Conservation (phyloP, 2,329 filamentous ascomycete genomes). For the Diaporthe eres region DNA sequence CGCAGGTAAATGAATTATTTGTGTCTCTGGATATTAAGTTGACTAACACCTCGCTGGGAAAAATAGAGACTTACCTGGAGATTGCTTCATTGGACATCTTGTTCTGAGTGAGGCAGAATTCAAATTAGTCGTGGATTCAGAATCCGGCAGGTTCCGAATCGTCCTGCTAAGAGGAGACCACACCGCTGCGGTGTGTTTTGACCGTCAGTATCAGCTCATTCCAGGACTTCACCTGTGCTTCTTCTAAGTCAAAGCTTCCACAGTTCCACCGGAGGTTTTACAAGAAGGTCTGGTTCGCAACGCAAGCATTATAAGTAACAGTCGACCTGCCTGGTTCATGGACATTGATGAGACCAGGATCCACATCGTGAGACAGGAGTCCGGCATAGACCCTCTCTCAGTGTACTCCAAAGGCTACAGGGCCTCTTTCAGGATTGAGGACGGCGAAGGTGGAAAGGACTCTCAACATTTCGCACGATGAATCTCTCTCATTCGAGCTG, state of each 20-base stretch:
- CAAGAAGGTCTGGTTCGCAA: not conserved
- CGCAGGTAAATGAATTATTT: not conserved
- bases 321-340: not conserved
- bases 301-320: not conserved
- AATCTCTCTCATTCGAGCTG: no score
- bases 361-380: not conserved
- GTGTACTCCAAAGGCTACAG: not conserved
- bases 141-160: not conserved
- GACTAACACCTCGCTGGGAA: not conserved
- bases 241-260: not conserved
- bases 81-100: not conserved
- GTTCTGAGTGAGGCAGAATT: not conserved
- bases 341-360: not conserved
- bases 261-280: not conserved
- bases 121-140: not conserved
- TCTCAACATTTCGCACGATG: not conserved
- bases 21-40: not conserved
- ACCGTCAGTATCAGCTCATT: not conserved
- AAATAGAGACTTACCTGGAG: not conserved
- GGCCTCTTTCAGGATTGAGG: not conserved
- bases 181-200: constrained; percentile 6
- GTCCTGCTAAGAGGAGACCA: not conserved
- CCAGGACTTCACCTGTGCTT: not conserved
- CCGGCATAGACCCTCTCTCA: not conserved
- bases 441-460: not conserved